These are phyloP conservation scores for Tetragonia tetragonoides DNA, from an alignment of 148 eudicot genomes.

Conservation along the genomic window DNA sequence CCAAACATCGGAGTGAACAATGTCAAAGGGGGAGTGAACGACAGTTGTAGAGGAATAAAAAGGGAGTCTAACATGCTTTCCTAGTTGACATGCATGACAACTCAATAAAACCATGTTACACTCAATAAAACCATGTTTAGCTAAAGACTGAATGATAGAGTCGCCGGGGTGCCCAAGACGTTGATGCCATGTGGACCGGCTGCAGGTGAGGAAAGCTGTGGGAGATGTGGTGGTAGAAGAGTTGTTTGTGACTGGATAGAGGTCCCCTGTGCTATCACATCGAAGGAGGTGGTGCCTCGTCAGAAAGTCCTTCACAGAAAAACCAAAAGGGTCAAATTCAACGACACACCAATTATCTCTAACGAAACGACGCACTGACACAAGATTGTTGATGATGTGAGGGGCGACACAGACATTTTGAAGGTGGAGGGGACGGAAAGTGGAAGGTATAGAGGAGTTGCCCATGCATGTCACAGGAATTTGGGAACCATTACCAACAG, in stretches of 20 bases:
- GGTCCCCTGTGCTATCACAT: neutral
- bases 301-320: neutral
- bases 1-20: neutral
- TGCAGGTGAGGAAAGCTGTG: neutral
- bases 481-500: neutral
- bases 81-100: constrained; percentile 1
- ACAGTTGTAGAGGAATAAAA: neutral
- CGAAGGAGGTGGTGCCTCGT: neutral
- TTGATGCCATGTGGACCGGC: neutral
- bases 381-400: neutral
- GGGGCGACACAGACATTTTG: neutral
- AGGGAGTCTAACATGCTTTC: constrained; percentile 4
- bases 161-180: neutral
- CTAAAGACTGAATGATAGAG: neutral
- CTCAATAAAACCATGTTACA: constrained; percentile 2
- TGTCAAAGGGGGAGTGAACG: neutral
- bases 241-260: neutral
- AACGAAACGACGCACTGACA: neutral
- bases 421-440: neutral
- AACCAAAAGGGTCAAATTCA: neutral
- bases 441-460: neutral
- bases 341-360: neutral
- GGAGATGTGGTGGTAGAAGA: neutral
- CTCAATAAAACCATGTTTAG: neutral
- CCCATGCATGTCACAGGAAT: neutral